Base-by-base conservation (phyloP, 192 early-diverging fungal genomes). In the Gonapodya sp. region DNA sequence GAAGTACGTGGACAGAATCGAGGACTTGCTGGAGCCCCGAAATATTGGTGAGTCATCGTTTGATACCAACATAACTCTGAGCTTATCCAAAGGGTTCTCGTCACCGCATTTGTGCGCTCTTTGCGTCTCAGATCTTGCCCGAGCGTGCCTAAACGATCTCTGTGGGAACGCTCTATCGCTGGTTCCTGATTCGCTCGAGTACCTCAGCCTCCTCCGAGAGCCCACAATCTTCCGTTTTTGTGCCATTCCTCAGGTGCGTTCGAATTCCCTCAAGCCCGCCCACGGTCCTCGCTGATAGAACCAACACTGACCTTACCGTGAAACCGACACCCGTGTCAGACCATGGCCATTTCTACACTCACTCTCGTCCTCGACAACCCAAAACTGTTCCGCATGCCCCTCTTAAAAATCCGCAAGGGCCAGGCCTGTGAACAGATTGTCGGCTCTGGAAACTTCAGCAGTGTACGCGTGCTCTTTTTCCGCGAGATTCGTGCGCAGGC, bases 291-390 rank as follows among this genome's bases (percentile, higher is more conserved):
- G 31, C 80, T 35, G 78, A 35, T 83, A 35, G 0, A 0, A 14
- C 24, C 0, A n/a, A 34, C 32, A 72, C 80, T n/a, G n/a, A n/a
- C n/a, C n/a, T n/a, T n/a, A 64, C 2, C 30, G 77, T 31, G 31
- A 81, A 73, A 72, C 46, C 35, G 30, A 82, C 75, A 30, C 81
- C 73, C 79, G 18, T 0, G 32, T 0, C 36, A 90, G 89, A 81
- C 89, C 24, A 98, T 98, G 98, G 98, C 98, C 16, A 95, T 99
- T 82, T 93, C 98, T 34, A 94, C 96, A 0, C 85, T 99, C 30
- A 87, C 90, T 33, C 80, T 95, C 77, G 93, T 96, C 78, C 97
- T 94, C 85, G 94, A 96, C 86, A 97, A 97, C 85, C 84, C 91
- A 72, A 85, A 87, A 36, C 85, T 98, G 18, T 97, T 94, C 81